phyloP scores from a whole-genome alignment of 2,329 filamentous ascomycete genomes.

The Stemphylium lycopersici region DNA sequence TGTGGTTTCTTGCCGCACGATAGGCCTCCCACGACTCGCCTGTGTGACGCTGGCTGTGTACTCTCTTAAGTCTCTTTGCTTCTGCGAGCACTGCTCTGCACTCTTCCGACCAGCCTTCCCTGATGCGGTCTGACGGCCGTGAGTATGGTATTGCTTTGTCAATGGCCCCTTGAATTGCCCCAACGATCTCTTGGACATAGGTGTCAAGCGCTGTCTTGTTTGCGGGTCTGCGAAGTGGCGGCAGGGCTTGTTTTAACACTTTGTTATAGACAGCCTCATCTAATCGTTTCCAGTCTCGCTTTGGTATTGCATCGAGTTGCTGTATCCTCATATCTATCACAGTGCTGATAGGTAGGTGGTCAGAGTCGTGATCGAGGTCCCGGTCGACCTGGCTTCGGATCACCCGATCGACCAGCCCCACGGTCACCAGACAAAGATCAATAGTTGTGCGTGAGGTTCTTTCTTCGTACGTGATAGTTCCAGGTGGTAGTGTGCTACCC shows the following conservation, averaged over 20 bases:
- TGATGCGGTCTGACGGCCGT: not conserved
- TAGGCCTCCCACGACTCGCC: conserved; percentile 20
- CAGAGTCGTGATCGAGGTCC: conserved; percentile 27
- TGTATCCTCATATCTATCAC: conserved; percentile 16
- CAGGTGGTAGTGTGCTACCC: conserved; percentile 8
- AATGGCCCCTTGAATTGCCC: conserved; percentile 10
- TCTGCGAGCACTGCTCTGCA: conserved; percentile 17
- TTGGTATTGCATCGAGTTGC: not conserved
- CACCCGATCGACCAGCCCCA: conserved; percentile 17
- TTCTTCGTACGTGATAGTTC: conserved; percentile 20
- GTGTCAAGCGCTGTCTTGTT: conserved; percentile 16
- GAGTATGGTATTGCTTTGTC: conserved; percentile 12
- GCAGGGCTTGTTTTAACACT: conserved; percentile 14
- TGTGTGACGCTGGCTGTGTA: conserved; percentile 5
- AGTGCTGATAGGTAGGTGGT: conserved; percentile 29
- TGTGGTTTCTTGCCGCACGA: conserved; percentile 27
- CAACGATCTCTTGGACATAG: conserved; percentile 13
- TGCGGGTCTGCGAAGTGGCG: conserved; percentile 12
- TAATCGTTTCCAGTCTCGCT: conserved; percentile 11
- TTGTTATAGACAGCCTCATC: conserved; percentile 7
- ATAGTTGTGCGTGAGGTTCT: conserved; percentile 11
- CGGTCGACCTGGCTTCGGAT: conserved; percentile 14
- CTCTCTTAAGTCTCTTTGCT: conserved; percentile 18
- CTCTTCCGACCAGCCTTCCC: conserved; percentile 15
- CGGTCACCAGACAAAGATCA: conserved; percentile 16